Conservation (phyloP, 805 yeast genomes). For the Kodamaea hsintzibuensis region DNA sequence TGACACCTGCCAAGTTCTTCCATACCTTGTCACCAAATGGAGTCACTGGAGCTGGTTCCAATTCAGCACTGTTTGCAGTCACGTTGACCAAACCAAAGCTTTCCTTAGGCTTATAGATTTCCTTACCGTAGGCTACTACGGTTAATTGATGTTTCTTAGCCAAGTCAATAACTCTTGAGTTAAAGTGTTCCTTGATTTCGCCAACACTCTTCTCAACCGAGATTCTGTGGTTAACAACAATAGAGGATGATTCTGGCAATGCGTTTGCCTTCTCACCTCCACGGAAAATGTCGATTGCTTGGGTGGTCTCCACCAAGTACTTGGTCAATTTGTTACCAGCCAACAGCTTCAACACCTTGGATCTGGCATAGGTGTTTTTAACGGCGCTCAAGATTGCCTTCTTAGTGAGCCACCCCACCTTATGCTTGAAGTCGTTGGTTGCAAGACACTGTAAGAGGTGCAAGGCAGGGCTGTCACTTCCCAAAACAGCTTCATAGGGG, state of each 20-base stretch:
- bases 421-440: slow-evolving; percentile 37
- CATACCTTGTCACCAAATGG: slow-evolving; percentile 29
- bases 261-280: slow-evolving; percentile 45
- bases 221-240: slow-evolving; percentile 37
- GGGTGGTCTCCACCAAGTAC: slow-evolving; percentile 34
- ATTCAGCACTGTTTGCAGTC: slow-evolving; percentile 14
- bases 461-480: slow-evolving; percentile 60
- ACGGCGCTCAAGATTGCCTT: slow-evolving; percentile 39
- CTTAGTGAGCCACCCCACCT: slow-evolving; percentile 20
- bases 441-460: slow-evolving; percentile 64
- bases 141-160: slow-evolving; percentile 31
- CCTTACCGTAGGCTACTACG: slow-evolving; percentile 23
- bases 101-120: slow-evolving; percentile 14
- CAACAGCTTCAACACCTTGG: slow-evolving; percentile 21
- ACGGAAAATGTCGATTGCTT: slow-evolving; percentile 31
- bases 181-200: slow-evolving; percentile 23
- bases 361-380: slow-evolving; percentile 35
- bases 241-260: slow-evolving; percentile 33
- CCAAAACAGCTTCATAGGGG: slow-evolving; percentile 50
- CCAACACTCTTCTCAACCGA: slow-evolving; percentile 28
- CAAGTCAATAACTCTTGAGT: slow-evolving; percentile 21
- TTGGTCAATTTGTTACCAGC: slow-evolving; percentile 20
- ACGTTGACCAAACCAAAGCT: slow-evolving; percentile 19
- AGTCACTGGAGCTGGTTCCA: slow-evolving; percentile 49
- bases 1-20: slow-evolving; percentile 55